Base-by-base conservation (phyloP, 2,329 filamentous ascomycete species). In the Anisogramma anomala region DNA sequence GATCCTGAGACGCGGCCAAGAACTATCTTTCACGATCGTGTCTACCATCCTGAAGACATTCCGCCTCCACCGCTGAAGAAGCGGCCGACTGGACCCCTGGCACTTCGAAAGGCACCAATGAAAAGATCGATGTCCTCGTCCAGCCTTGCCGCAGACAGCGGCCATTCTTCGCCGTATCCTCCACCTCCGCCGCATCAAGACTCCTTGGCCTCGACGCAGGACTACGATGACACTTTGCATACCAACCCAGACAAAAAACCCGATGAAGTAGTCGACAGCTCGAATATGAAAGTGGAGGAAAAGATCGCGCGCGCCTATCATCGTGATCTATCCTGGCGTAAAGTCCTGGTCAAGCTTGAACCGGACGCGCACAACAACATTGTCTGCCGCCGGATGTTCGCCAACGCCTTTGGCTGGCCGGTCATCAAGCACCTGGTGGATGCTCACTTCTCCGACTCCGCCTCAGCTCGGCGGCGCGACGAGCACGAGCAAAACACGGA, bases 301-400 rank as follows among this genome's bases (percentile, higher is more conserved):
- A 96, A 95, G 63, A 98, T 98, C 50, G 91, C 91, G 2, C 77
- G 91, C 34, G 91, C 87, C 11, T 98, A 98, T 62, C 91, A 98
- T 59, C 78, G 79, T 10, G 86, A 86, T 48, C 64, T 98, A 15
- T 84, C 85, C 1, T 98, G 91, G 91, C 83, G 91, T 33, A 98
- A 98, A 58, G 91, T 98, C 1, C 74, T 98, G 3, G 91, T 98
- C 11, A 83, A 91, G 40, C 70, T 98, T 2, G 89, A 98, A 57
- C 91, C 91, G 0, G 91, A 98, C 61, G 91, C 91, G 0, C 91
- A 98, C 65, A 98, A 98, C 62, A 98, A 98, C 60, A 94, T 98
- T 50, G 82, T 96, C 46, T 91, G 98, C 18, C 82, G 91, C 13
- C 81, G 91, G 42, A 94, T 87, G 80, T 98, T 98, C 58, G 82